Evolutionary conservation across 257 asterid species (phyloP), one percentile per base, ranked within the genome.

Genomic region (Coffea eugenioides): DNA sequence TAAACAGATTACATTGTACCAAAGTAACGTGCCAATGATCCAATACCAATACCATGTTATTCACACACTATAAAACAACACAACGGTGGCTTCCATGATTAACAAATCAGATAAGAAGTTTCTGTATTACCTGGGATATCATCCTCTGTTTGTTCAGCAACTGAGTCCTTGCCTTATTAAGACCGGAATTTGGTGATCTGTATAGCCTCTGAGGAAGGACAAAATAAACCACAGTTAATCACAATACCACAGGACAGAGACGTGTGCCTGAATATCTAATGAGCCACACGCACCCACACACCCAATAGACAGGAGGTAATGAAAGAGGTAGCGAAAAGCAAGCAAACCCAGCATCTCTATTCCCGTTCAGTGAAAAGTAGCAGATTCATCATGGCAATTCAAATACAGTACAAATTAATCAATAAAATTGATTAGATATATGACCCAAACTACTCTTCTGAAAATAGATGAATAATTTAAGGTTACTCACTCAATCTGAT

Each of bases 81-180:
- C 27, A 3, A 27, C 9, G 16, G 3, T 8, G 34, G 46, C 77
- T 6, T 6, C 46, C 39, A 11, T 41, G 51, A 73, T 57, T 8
- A 6, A n/a, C 36, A 18, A 51, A 14, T 11, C 11, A 48, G 52
- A 71, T 64, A 34, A 54, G 76, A 75, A 16, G 9, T 6, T 15
- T 51, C 12, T 11, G 6, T 16, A 59, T 79, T 81, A 91, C 98
- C 97, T 88, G 95, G 71, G 97, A 84, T 62, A 88, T 49, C 89
- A 80, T 89, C 77, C 98, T 84, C 74, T 96, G 94, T 80, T 94
- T 94, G 90, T 94, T 96, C 10, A 92, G 88, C 6, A 84, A 71
- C 72, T 88, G 99, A 2, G 99, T 96, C 78, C 99, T 86, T 6
- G 97, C 96, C 91, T 96, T 96, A 88, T 81, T 91, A 57, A 88